Evolutionary conservation across 2,329 filamentous ascomycete genomes (phyloP), one percentile per base, ranked within the genome.

Genomic region (Arthrobotrys sinensis): DNA sequence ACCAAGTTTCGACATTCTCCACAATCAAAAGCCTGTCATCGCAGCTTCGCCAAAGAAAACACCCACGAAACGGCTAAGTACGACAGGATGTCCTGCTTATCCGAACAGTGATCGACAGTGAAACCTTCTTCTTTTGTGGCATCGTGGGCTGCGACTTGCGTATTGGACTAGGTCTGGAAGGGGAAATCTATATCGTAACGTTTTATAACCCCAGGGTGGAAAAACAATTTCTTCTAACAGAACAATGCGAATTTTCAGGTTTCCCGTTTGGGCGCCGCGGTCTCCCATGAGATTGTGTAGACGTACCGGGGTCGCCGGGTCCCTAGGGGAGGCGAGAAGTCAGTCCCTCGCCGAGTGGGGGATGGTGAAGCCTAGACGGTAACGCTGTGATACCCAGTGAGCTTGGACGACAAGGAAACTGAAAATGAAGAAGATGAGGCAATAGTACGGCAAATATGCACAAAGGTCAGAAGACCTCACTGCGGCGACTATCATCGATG

Each of bases 401-500:
- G 7, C 32, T 11, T 7, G 52, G 14, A 45, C 14, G 12, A 6
- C 8, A 40, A 7, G 38, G 43, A 12, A 4, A n/a, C 19, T 16
- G 24, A 7, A 45, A 36, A 24, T n/a, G 6, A 24, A 19, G 38
- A 36, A 21, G 38, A 57, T 73, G 69, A 73, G 69, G 69, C 69
- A 73, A 73, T 32, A 21, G 10, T 57, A 57, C 53, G 53, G 53
- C 53, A 40, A 40, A 48, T 50, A 48, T 36, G 21, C n/a, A n/a
- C 12, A 53, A 28, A 62, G 55, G 71, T 76, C 71, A 76, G 71
- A 57, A 57, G 64, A 69, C 71, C 38, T 14, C 52, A 40, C 69
- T 76, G 71, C 71, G 64, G 71, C 64, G 70, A 72, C 40, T 46
- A 72, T 63, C 68, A 72, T 72, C 34, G 48, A 71, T 34, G 62